These are phyloP conservation scores for Golubevia pallescens DNA, from an alignment of 1,284 basidiomycete species.

Conservation along the genomic window DNA sequence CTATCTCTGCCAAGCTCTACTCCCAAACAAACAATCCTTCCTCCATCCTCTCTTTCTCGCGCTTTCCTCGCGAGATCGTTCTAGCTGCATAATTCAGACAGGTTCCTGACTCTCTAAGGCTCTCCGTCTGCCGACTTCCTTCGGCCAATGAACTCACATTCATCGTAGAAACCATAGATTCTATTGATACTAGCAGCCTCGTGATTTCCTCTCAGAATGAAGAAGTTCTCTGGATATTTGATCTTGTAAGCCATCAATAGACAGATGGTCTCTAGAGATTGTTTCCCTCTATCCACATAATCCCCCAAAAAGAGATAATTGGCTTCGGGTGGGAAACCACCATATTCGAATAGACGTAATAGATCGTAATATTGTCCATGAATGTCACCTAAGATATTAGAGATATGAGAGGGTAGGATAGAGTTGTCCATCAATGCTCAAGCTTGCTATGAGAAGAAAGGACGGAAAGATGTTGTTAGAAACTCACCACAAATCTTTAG, in stretches of 20 bases:
- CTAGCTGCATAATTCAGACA: no score
- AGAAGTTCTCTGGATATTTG: constrained; percentile 87
- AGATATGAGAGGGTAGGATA: no score
- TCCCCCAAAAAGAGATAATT: constrained; percentile 96
- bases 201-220: constrained; percentile 93
- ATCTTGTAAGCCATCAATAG: constrained; percentile 72
- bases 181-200: constrained; percentile 67
- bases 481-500: constrained; percentile 4
- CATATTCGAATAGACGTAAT: constrained; percentile 97
- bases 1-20: no score
- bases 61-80: no score
- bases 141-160: not conserved
- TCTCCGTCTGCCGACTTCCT: no score
- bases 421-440: no score
- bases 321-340: constrained; percentile 86
- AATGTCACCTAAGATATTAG: no score
- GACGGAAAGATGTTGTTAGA: no score
- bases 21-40: no score
- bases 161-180: constrained; percentile 3
- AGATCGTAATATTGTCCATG: constrained; percentile 97
- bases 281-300: constrained; percentile 89
- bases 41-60: no score
- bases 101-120: no score
- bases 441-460: no score
- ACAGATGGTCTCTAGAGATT: constrained; percentile 54